These are phyloP conservation scores for Phytophthora hybrid DNA, from an alignment of 352 stramenopile species.

Conservation along the genomic window DNA sequence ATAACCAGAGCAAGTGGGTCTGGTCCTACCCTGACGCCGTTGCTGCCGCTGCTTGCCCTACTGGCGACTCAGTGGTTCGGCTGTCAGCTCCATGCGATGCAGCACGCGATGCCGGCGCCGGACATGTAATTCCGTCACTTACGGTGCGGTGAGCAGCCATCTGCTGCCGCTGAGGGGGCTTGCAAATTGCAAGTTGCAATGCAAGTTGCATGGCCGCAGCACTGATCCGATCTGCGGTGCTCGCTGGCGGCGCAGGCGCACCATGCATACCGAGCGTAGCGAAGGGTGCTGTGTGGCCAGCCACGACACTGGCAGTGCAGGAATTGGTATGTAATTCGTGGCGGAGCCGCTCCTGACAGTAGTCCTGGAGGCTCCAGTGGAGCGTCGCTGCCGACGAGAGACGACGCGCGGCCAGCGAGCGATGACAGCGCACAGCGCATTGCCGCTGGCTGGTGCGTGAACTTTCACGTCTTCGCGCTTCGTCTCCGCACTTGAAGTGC, in stretches of 20 bases:
- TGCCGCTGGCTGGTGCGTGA: background rate
- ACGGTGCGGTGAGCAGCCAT: background rate
- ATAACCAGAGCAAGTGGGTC: constrained; percentile 11
- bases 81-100: background rate
- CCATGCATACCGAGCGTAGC: background rate
- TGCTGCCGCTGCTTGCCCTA: background rate
- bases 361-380: too few relatives aligned
- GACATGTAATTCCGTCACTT: background rate
- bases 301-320: background rate
- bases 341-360: background rate
- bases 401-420: background rate
- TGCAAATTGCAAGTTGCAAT: too few relatives aligned
- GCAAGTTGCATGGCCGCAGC: background rate
- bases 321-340: constrained; percentile 10
- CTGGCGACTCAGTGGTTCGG: background rate
- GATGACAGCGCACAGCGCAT: background rate
- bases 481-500: constrained; percentile 7
- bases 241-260: background rate
- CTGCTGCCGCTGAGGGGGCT: background rate
- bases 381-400: background rate
- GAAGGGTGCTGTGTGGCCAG: background rate
- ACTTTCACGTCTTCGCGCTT: background rate
- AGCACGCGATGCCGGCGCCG: background rate
- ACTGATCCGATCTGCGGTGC: background rate
- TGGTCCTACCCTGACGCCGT: constrained; percentile 13